Evolutionary conservation across 1,284 basidiomycete species (phyloP), one percentile per base, ranked within the genome.

Genomic region (Tranzscheliella williamsii): DNA sequence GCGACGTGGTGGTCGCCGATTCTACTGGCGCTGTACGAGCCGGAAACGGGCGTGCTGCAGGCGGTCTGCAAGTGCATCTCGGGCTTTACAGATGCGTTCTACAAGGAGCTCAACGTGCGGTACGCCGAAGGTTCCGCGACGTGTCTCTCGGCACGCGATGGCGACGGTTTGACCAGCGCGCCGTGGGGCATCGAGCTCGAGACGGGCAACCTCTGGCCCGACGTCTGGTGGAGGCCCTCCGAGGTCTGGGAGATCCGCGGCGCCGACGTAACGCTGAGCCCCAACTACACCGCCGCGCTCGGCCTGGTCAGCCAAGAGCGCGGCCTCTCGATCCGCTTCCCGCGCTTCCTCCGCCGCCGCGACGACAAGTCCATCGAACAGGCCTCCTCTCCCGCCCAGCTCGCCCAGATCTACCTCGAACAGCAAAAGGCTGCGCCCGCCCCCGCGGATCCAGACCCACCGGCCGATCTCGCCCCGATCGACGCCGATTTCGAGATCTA

Each of bases 1-100:
- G 87, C 86, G 8, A 84, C 85, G 22, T 95, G 91, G 91, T 96
- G 91, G 90, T 88, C 86, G 57, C 92, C 92, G 0, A 86, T 95
- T 66, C 81, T 96, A 12, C 83, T 95, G 24, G 91, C 87, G 18
- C 46, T 72, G 39, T 88, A 90, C 82, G 87, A 94, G 72, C 81
- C 85, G 15, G 82, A 83, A 48, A 82, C 81, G 4, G 90, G 86
- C 13, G 83, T 81, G 35, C 82, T 87, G 50, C 85, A 91, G 42
- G 70, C 71, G 17, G 58, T 60, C 34, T 67, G 67, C 50, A 68
- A 67, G 56, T 78, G 73, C 56, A 76, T 79, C 46, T 76, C 79
- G 84, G 92, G 91, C 8, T 95, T 95, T 79, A 87, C 89, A 16
- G 91, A 95, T 78, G 81, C 81, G 11, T 91, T 91, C 74, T 93